Conservation (phyloP, 2,329 filamentous ascomycete genomes). For the Cercospora sp. region DNA sequence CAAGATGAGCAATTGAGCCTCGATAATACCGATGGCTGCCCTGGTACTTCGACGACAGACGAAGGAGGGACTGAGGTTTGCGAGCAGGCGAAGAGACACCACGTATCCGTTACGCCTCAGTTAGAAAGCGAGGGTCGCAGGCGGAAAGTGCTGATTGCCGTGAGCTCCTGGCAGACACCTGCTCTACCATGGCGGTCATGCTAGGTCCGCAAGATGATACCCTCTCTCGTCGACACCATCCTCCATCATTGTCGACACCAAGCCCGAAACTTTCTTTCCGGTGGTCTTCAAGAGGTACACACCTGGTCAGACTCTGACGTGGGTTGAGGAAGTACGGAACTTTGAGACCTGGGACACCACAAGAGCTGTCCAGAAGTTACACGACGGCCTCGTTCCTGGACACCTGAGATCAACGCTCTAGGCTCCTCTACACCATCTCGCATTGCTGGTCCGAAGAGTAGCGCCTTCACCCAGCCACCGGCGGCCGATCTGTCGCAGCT, state of each 20-base stretch:
- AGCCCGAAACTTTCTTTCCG: not conserved
- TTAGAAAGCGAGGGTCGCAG: not conserved
- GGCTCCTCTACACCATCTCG: not conserved
- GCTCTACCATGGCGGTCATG: not conserved
- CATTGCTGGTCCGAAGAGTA: not conserved
- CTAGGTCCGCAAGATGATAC: not conserved
- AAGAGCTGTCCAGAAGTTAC: not conserved
- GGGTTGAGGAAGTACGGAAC: not conserved
- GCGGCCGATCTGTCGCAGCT: not conserved
- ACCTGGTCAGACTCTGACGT: not conserved
- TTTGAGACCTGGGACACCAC: not conserved
- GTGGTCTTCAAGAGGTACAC: not conserved
- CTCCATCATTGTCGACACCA: not conserved
- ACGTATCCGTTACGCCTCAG: not conserved
- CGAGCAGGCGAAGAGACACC: not conserved
- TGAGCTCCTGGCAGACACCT: not conserved
- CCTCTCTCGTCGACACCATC: no score
- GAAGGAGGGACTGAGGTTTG: not conserved
- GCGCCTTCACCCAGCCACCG: not conserved
- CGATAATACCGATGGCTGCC: not conserved
- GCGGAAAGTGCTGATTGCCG: not conserved
- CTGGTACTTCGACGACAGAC: accelerated
- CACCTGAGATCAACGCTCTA: not conserved
- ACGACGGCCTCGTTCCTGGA: not conserved
- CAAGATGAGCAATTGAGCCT: accelerated